Evolutionary conservation across 2,329 filamentous ascomycete genomes (phyloP).

Genomic region (Epicoccum sorghinum): DNA sequence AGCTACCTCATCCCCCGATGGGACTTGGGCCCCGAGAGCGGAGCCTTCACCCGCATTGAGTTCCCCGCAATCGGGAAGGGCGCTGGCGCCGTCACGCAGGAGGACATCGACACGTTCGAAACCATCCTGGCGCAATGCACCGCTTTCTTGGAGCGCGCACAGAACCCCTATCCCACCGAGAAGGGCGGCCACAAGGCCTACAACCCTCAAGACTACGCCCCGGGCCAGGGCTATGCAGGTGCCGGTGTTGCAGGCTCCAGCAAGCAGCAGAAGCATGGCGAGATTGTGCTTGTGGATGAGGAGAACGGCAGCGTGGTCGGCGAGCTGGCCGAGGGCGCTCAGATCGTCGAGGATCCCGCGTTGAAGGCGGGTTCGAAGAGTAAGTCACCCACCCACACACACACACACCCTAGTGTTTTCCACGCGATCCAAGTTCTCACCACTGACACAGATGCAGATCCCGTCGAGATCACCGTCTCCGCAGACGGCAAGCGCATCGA

Average conservation of each 20-base stretch:
- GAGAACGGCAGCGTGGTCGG: conserved; percentile 95
- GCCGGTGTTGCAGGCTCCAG: conserved; percentile 30
- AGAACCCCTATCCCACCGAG: conserved; percentile 58
- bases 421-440: conserved; percentile 9
- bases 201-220: conserved; percentile 80
- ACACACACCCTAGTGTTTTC: conserved; percentile 1
- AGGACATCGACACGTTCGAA: conserved; percentile 95
- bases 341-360: conserved; percentile 76
- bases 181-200: conserved; percentile 59
- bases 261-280: conserved; percentile 57
- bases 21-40: conserved; percentile 87
- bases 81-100: conserved; percentile 70
- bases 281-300: conserved; percentile 93
- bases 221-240: conserved; percentile 76
- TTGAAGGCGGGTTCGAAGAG: conserved; percentile 91
- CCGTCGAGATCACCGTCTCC: conserved; percentile 79
- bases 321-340: conserved; percentile 81
- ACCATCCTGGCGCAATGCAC: conserved; percentile 98
- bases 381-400: conserved; percentile 50
- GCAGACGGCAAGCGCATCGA: conserved; percentile 70
- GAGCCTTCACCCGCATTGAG: conserved; percentile 90
- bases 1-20: conserved; percentile 95
- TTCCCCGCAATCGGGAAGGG: conserved; percentile 78
- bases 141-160: conserved; percentile 85
- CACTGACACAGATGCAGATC: conserved; percentile 60